These are phyloP conservation scores for Podaxis sp. DNA, from an alignment of 768 basidiomycete species.

Conservation along the genomic window DNA sequence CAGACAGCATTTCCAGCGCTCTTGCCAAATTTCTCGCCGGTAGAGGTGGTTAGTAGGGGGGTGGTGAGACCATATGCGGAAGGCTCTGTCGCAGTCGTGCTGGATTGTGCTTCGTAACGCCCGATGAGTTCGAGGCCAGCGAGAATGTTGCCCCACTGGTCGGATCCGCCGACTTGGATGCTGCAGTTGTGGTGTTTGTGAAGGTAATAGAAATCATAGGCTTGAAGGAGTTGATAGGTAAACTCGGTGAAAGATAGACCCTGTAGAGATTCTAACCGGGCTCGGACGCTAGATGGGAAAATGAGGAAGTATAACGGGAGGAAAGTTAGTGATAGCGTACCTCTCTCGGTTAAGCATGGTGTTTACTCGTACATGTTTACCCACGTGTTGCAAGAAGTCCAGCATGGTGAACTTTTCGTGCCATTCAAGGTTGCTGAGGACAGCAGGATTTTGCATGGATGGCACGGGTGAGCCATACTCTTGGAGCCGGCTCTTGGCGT, in stretches of 20 bases:
- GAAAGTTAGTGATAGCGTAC: constrained; percentile 36
- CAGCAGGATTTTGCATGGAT: constrained; percentile 9
- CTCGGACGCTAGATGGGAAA: constrained; percentile 60
- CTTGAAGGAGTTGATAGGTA: constrained; percentile 95
- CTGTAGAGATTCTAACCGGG: constrained; percentile 71
- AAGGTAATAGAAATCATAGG: constrained; percentile 89
- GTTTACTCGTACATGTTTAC: constrained; percentile 78
- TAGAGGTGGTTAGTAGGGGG: constrained; percentile 86
- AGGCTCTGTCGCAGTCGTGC: constrained; percentile 21
- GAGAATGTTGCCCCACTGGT: constrained; percentile 98
- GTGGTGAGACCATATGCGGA: constrained; percentile 78
- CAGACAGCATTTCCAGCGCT: constrained; percentile 95
- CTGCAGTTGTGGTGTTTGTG: constrained; percentile 64
- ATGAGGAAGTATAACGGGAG: neutral
- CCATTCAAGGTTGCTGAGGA: constrained; percentile 69
- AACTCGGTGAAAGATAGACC: constrained; percentile 99
- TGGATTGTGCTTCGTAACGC: constrained; percentile 26
- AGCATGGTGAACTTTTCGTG: constrained; percentile 68
- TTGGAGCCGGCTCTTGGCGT: constrained; percentile 44
- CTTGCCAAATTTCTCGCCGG: constrained; percentile 96
- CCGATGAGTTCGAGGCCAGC: constrained; percentile 91
- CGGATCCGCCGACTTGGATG: constrained; percentile 93
- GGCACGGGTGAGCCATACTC: neutral
- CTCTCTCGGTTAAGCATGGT: constrained; percentile 91
- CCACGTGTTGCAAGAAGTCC: constrained; percentile 81